Conservation (phyloP, 2,329 filamentous ascomycete genomes). For the Neonectria faginata region DNA sequence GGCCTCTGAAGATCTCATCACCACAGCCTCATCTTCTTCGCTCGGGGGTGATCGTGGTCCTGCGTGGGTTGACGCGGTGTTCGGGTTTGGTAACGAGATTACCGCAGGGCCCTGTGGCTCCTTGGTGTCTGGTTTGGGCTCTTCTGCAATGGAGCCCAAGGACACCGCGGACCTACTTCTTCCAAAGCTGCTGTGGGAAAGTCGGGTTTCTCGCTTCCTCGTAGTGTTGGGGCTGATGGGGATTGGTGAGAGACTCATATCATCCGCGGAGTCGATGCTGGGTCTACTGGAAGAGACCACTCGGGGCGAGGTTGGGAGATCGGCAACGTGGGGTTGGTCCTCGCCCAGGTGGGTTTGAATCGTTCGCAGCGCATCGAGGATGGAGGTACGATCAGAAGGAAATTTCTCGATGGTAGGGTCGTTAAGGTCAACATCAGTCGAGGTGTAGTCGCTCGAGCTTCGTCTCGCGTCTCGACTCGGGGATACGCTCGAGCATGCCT, state of each 20-base stretch:
- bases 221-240: constrained; percentile 50
- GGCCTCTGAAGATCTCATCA: constrained; percentile 44
- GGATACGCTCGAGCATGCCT: constrained; percentile 34
- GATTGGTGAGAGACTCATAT: constrained; percentile 50
- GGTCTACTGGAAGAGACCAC: constrained; percentile 50
- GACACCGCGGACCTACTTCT: constrained; percentile 55
- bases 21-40: constrained; percentile 58
- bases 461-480: constrained; percentile 32
- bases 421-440: constrained; percentile 51
- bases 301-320: constrained; percentile 52
- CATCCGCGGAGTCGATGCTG: constrained; percentile 54
- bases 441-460: constrained; percentile 35
- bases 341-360: constrained; percentile 59
- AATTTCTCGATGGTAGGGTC: constrained; percentile 63
- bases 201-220: constrained; percentile 49
- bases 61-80: constrained; percentile 33
- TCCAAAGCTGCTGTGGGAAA: constrained; percentile 50
- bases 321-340: constrained; percentile 53
- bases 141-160: constrained; percentile 57
- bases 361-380: constrained; percentile 59
- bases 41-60: constrained; percentile 43
- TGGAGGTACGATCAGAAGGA: constrained; percentile 58
- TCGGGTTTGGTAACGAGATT: constrained; percentile 41
- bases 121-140: background rate
- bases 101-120: constrained; percentile 9